These are phyloP conservation scores for Scedosporium minutisporum DNA, from an alignment of 2,329 filamentous ascomycete species.

Conservation along the genomic window DNA sequence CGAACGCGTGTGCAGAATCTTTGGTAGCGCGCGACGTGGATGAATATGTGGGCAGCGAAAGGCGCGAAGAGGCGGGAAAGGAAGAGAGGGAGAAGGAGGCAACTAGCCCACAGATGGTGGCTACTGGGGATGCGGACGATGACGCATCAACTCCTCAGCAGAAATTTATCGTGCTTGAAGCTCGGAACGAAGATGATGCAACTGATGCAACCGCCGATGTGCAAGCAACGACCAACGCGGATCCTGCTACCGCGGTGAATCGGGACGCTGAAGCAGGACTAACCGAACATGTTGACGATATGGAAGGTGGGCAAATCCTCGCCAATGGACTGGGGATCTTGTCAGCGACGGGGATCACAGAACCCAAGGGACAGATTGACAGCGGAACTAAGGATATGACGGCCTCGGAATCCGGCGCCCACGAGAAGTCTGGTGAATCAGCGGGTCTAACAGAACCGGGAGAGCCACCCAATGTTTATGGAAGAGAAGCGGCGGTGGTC, in stretches of 20 bases:
- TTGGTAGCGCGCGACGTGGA: not conserved
- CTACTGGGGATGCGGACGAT: not conserved
- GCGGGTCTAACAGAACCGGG: slow-evolving; percentile 4
- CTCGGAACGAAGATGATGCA: not conserved
- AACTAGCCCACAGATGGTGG: not conserved
- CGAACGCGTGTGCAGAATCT: not conserved
- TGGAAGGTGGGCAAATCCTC: not conserved
- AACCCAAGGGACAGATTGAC: not conserved
- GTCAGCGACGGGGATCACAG: slow-evolving; percentile 3
- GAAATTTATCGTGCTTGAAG: not conserved
- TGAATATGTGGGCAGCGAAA: not conserved
- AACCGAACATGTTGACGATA: slow-evolving; percentile 3
- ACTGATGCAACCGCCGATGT: not conserved
- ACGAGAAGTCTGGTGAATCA: not conserved
- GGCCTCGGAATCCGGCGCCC: not conserved
- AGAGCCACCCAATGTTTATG: not conserved
- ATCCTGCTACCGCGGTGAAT: not conserved
- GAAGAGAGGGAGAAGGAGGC: not conserved
- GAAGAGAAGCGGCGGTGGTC: not conserved
- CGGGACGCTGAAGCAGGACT: not conserved
- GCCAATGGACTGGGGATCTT: not conserved
- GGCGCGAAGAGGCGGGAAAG: not conserved
- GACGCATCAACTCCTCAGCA: not conserved
- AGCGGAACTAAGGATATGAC: not conserved
- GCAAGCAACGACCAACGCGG: not conserved